Percentiles rank a stretch among this genome's conserved stretches.
These are phyloP conservation scores for Calvatia gigantea DNA, from an alignment of 768 basidiomycete species.

Conservation along the genomic window DNA sequence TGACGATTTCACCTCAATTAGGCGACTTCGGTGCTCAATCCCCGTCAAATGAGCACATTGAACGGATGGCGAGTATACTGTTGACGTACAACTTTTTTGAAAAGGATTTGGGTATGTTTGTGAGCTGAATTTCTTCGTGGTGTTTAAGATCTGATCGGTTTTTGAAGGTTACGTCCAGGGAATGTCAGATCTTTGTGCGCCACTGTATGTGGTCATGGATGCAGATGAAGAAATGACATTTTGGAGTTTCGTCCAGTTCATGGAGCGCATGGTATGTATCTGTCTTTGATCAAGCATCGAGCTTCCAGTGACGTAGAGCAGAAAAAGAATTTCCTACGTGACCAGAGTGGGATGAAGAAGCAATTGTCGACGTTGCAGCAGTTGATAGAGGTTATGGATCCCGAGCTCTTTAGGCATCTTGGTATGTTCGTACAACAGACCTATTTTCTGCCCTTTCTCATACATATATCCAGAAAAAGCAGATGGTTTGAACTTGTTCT, in stretches of 20 bases:
- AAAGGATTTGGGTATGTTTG: conserved; percentile 72
- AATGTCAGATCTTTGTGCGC: conserved; percentile 95
- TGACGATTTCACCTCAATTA: conserved; percentile 72
- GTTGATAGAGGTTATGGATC: conserved; percentile 91
- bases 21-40: conserved; percentile 82
- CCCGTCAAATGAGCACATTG: conserved; percentile 88
- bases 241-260: conserved; percentile 94
- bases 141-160: conserved; percentile 2
- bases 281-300: background rate
- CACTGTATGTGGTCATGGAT: conserved; percentile 87
- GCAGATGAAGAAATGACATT: conserved; percentile 90
- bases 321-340: conserved; percentile 94
- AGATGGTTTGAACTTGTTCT: conserved; percentile 91
- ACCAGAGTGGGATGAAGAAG: conserved; percentile 98
- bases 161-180: conserved; percentile 90
- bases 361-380: conserved; percentile 88
- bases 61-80: conserved; percentile 80
- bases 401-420: conserved; percentile 88
- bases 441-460: background rate
- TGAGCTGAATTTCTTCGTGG: conserved; percentile 8
- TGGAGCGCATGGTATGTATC: conserved; percentile 85
- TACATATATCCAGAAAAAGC: conserved; percentile 59
- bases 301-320: too few species aligned
- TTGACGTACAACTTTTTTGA: conserved; percentile 91
- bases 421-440: too few species aligned